These are phyloP conservation scores for Talaromyces sp. DNA, from an alignment of 2,329 filamentous ascomycete species.

Conservation along the genomic window DNA sequence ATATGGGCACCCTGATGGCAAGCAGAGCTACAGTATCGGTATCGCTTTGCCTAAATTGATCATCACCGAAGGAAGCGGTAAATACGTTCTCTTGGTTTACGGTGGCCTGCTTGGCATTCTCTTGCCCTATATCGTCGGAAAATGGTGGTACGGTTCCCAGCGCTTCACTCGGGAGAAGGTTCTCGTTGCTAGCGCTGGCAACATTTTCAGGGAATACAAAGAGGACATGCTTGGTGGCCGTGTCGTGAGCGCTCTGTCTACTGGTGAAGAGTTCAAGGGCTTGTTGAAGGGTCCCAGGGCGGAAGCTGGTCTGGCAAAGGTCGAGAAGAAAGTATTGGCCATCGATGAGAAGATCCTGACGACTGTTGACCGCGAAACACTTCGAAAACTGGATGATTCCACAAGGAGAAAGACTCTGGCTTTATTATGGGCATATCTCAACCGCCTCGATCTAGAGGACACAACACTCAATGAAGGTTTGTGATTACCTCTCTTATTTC, in stretches of 20 bases:
- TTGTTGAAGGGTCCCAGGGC: conserved; percentile 72
- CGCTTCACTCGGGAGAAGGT: conserved; percentile 90
- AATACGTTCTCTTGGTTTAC: conserved; percentile 90
- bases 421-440: conserved; percentile 91
- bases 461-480: conserved; percentile 63
- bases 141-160: conserved; percentile 98
- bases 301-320: conserved; percentile 73
- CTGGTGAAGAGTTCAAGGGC: conserved; percentile 78
- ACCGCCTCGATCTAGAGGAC: conserved; percentile 80
- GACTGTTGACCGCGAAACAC: conserved; percentile 67
- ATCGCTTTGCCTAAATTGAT: conserved; percentile 94
- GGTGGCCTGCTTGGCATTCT: conserved; percentile 82
- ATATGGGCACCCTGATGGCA: conserved; percentile 94
- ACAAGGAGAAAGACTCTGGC: conserved; percentile 80
- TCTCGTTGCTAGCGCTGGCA: conserved; percentile 87
- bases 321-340: conserved; percentile 68
- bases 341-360: conserved; percentile 61
- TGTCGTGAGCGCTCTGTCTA: conserved; percentile 75
- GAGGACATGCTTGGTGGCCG: conserved; percentile 77
- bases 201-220: conserved; percentile 88
- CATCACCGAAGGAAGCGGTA: conserved; percentile 87
- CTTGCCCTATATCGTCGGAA: conserved; percentile 87
- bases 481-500: conserved; percentile 2
- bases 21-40: conserved; percentile 96
- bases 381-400: conserved; percentile 76